Evolutionary conservation across 176 grass and related monocot species (phyloP), one percentile per base, ranked within the genome.

Genomic region (Oryza australiensis): DNA sequence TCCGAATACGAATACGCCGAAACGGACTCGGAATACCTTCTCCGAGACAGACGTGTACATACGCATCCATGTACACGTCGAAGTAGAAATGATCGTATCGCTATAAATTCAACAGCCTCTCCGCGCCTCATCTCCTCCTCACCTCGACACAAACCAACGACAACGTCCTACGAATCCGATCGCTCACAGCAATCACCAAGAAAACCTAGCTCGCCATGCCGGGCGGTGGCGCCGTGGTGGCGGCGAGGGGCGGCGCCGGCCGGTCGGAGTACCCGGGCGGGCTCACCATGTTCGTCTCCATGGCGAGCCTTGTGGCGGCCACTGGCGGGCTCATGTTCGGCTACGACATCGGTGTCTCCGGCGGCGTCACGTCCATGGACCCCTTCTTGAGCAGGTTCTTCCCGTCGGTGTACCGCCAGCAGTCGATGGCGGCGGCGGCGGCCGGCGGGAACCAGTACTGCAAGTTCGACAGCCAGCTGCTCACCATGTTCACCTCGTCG

Each of bases 401-500:
- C 79, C 89, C 89, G 0, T 89, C 79, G 3, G 94, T 97, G 60
- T 88, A 84, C 26, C 30, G n/a, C 27, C 83, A 91, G 88, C 75
- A 93, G 86, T 27, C 30, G 3, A 38, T 4, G 3, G 41, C 28
- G 83, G 69, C 5, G 48, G 74, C 28, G 84, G 74, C 12, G 67
- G 63, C 15, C 68, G 35, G 37, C 53, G 46, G 35, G 49, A 90
- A 88, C 62, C 91, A 86, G 79, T 97, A 97, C 85, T 97, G 91
- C 89, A 92, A 92, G 85, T 97, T 97, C 60, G 87, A 97, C 78
- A 97, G 94, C 64, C 94, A 92, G 73, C 71, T 92, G 13, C 76
- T 92, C 11, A 92, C 88, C 10, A 70, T 85, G 28, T 94, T 94
- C 83, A 94, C 92, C 0, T 94, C 92, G 8, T 94, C 88, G 4